Evolutionary conservation across 768 basidiomycete genomes (phyloP), one percentile per base, ranked within the genome.

Genomic region (Leucocoprinus birnbaumii): DNA sequence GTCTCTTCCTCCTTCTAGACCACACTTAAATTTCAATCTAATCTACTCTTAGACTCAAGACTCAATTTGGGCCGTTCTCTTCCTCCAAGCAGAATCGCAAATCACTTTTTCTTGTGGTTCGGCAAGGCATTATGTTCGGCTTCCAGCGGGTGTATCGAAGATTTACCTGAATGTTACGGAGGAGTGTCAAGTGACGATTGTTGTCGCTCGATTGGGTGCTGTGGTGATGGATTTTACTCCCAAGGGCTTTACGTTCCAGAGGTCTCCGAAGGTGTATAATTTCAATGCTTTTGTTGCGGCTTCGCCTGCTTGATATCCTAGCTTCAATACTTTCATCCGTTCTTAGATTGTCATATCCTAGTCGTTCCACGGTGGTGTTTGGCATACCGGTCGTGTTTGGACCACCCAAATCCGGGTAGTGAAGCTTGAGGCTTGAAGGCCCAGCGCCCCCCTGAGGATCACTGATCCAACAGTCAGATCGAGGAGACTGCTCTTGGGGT

Each of bases 261-360:
- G 66, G 21, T 59, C 64, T 8, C 80, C 84, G 7, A 24, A 69
- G 25, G 64, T 61, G 19, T 87, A 88, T 65, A 88, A 87, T 58
- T 87, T 78, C 69, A 87, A 87, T 58, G 82, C 78, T 13, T 79
- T 80, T 55, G 83, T 84, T 19, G 73, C 73, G 13, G 67, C 68
- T 6, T 71, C 68, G 21, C 62, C 66, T 16, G 40, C 40, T 8
- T 41, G 40, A 41, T 41, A 31, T 11, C 31, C 31, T 31, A 31
- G 11, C n/a, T n/a, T n/a, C n/a, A n/a, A n/a, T n/a, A n/a, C n/a
- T n/a, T n/a, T n/a, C n/a, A n/a, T n/a, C n/a, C n/a, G n/a, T n/a
- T n/a, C n/a, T n/a, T n/a, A n/a, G n/a, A n/a, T n/a, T n/a, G n/a
- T n/a, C n/a, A n/a, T n/a, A n/a, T n/a, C n/a, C n/a, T n/a, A n/a